Evolutionary conservation across 768 basidiomycete species (phyloP).

Genomic region (Xerocomellus chrysenteron): DNA sequence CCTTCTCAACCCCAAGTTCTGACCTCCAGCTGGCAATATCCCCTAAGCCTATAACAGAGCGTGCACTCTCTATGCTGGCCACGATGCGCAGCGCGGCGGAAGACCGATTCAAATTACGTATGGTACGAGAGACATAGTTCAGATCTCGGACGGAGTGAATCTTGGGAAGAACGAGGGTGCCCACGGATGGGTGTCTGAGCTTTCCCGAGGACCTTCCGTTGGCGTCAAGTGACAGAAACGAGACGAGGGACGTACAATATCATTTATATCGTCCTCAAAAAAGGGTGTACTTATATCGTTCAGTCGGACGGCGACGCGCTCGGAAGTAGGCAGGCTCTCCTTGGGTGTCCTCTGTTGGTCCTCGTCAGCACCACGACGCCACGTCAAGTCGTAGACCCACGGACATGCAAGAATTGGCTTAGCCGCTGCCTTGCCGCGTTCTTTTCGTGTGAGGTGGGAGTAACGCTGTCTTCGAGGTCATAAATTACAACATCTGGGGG

Average conservation of each 20-base stretch:
- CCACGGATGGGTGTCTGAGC: constrained; percentile 48
- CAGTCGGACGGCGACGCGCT: constrained; percentile 66
- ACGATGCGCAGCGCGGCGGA: constrained; percentile 57
- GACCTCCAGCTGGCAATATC: constrained; percentile 72
- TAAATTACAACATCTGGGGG: constrained; percentile 78
- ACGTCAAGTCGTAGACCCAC: constrained; percentile 15
- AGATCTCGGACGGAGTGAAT: constrained; percentile 71
- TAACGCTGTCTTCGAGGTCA: constrained; percentile 86
- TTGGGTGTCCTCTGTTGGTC: constrained; percentile 25
- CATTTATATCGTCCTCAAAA: constrained; percentile 61
- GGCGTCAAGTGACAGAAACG: not conserved
- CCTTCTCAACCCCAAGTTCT: constrained; percentile 40
- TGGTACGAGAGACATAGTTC: constrained; percentile 51
- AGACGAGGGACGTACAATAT: constrained; percentile 45
- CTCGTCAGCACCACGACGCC: constrained; percentile 9
- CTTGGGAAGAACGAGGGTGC: constrained; percentile 82
- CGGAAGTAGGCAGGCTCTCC: constrained; percentile 40
- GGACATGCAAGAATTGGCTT: constrained; percentile 54
- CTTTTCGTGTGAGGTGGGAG: constrained; percentile 60
- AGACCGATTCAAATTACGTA: constrained; percentile 20
- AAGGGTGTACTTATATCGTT: constrained; percentile 66
- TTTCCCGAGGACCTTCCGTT: constrained; percentile 23
- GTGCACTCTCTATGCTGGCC: constrained; percentile 85
- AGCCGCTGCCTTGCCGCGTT: constrained; percentile 55
- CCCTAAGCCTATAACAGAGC: constrained; percentile 61